Conservation (phyloP, 2,329 filamentous ascomycete genomes). For the Colletotrichum tabaci region DNA sequence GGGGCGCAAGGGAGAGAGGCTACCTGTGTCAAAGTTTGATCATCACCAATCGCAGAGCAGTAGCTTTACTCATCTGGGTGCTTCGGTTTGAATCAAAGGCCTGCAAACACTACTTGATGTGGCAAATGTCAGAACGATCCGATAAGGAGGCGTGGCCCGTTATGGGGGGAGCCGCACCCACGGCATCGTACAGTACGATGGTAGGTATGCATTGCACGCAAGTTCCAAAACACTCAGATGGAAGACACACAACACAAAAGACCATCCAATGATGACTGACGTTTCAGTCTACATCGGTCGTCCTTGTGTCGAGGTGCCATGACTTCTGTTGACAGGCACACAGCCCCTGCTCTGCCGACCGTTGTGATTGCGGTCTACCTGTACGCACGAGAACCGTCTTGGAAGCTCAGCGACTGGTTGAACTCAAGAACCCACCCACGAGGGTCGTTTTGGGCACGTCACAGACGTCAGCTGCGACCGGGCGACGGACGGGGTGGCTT, state of each 20-base stretch:
- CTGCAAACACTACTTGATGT: slow-evolving; percentile 42
- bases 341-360: slow-evolving; percentile 23
- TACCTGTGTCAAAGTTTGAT: slow-evolving; percentile 44
- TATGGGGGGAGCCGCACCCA: slow-evolving; percentile 18
- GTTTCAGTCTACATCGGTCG: slow-evolving; percentile 41
- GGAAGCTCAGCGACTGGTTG: slow-evolving; percentile 30
- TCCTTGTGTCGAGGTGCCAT: slow-evolving; percentile 30
- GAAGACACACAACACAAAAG: slow-evolving; percentile 12
- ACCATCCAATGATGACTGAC: slow-evolving; percentile 35
- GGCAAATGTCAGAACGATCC: slow-evolving; percentile 39
- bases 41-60: slow-evolving; percentile 43
- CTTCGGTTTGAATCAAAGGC: slow-evolving; percentile 39
- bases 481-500: slow-evolving; percentile 30
- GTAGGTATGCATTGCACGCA: slow-evolving; percentile 20
- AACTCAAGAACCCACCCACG: slow-evolving; percentile 20
- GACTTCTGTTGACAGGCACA: slow-evolving; percentile 37
- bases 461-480: slow-evolving; percentile 37
- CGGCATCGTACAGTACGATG: too few species aligned
- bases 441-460: slow-evolving; percentile 34
- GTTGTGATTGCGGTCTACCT: slow-evolving; percentile 12
- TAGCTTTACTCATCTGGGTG: slow-evolving; percentile 32
- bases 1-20: slow-evolving; percentile 25
- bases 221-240: slow-evolving; percentile 40
- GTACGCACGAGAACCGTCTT: slow-evolving; percentile 19
- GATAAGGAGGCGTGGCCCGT: slow-evolving; percentile 32